Conservation (phyloP, 1,139 yeast species). For the Hemisphaericaspora subhashii region DNA sequence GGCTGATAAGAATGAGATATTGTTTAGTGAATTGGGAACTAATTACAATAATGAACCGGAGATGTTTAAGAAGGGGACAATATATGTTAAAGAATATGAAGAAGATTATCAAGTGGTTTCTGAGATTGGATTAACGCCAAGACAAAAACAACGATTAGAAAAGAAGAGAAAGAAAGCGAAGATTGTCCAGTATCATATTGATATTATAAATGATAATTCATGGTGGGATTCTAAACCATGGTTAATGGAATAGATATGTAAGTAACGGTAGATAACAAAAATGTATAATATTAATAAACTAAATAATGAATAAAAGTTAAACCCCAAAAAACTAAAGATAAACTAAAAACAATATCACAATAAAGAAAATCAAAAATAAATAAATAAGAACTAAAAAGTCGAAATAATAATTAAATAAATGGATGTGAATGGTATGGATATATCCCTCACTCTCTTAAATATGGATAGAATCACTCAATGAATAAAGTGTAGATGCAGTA, state of each 20-base stretch:
- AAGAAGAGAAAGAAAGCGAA: constrained; percentile 52
- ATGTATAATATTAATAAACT: background rate
- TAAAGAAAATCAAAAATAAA: background rate
- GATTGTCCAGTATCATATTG: constrained; percentile 51
- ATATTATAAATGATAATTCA: constrained; percentile 51
- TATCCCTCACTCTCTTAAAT: too few relatives aligned
- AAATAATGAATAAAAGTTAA: constrained; percentile 1
- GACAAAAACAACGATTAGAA: constrained; percentile 52
- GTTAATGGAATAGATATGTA: constrained; percentile 18
- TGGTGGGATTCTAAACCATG: constrained; percentile 56
- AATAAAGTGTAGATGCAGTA: constrained; percentile 24
- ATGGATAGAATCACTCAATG: constrained; percentile 36
- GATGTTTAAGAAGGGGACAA: constrained; percentile 83
- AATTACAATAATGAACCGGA: constrained; percentile 91
- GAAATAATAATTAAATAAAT: background rate
- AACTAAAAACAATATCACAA: constrained; percentile 1
- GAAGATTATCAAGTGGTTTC: constrained; percentile 17
- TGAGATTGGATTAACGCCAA: constrained; percentile 24
- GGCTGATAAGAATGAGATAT: constrained; percentile 82
- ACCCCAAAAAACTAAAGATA: background rate
- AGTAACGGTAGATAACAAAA: too few relatives aligned
- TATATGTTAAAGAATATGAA: constrained; percentile 55
- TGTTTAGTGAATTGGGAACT: constrained; percentile 73
- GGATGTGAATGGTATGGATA: too few relatives aligned
- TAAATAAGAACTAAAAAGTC: background rate